Evolutionary conservation across 495 filamentous ascomycete genomes (phyloP).

Genomic region (Poronia punctata): DNA sequence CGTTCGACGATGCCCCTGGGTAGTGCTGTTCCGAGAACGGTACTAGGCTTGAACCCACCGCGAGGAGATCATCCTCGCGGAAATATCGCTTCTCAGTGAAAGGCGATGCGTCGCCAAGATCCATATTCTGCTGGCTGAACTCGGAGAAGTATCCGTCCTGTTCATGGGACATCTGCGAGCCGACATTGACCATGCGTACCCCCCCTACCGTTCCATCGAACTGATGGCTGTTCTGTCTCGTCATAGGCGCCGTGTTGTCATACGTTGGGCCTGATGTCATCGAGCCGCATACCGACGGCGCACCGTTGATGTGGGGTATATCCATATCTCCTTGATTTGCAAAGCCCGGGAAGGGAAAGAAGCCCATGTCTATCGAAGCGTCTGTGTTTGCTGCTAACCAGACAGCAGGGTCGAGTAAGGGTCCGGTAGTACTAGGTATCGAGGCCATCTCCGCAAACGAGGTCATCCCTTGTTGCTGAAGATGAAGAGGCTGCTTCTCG

Average conservation of each 20-base stretch:
- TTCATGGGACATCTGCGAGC: constrained; percentile 32
- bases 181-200: constrained; percentile 37
- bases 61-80: constrained; percentile 23
- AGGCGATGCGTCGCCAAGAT: constrained; percentile 19
- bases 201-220: constrained; percentile 32
- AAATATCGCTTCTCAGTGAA: constrained; percentile 26
- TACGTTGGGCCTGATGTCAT: constrained; percentile 38
- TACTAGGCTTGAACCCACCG: constrained; percentile 29
- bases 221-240: constrained; percentile 36
- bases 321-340: constrained; percentile 18
- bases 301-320: constrained; percentile 22
- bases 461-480: constrained; percentile 17
- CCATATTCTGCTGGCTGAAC: constrained; percentile 23
- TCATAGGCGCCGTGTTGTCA: constrained; percentile 37
- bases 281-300: constrained; percentile 34
- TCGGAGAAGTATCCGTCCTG: constrained; percentile 19
- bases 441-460: constrained; percentile 11
- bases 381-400: constrained; percentile 21
- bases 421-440: constrained; percentile 13
- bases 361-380: constrained; percentile 6
- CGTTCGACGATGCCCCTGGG: constrained; percentile 22
- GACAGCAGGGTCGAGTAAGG: constrained; percentile 20
- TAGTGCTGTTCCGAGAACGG: constrained; percentile 29
- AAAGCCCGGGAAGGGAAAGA: constrained; percentile 11
- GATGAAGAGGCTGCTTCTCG: constrained; percentile 10